Evolutionary conservation across 2,329 filamentous ascomycete genomes (phyloP), one percentile per base, ranked within the genome.

Genomic region (Byssoonygena ceratinophila): DNA sequence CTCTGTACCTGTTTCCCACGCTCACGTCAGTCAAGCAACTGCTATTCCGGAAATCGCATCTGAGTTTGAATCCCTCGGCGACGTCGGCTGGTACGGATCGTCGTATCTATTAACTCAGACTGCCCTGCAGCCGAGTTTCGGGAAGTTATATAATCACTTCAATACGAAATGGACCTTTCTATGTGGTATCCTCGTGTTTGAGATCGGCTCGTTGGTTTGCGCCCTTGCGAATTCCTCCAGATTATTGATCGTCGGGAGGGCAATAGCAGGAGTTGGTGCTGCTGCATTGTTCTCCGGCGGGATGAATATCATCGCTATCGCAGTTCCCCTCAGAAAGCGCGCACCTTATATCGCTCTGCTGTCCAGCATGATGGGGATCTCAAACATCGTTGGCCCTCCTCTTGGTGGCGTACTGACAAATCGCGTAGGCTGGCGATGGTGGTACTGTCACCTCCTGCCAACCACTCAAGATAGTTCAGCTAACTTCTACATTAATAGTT

Each of bases 91-190:
- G 66, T 69, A 68, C 58, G 66, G 60, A 3, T 62, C 59, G 8
- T 57, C 62, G 6, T 68, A 67, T 53, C 54, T 67, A 29, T 48
- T 68, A 25, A 63, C 64, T 2, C 57, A 54, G 34, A 58, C 58
- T 9, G 55, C 59, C 4, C 59, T 61, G 25, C 60, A 64, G 43
- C 63, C 63, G 8, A 40, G 63, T 16, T 62, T 59, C 36, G 71
- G 71, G 53, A 69, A 69, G 25, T 53, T 73, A n/a, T 73, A 72
- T 45, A 67, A 63, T 2, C 64, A 71, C 43, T 68, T 68, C 56
- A 63, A 64, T 6, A 64, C 68, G 3, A 70, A 72, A 58, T 65
- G 62, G 37, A 57, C 62, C 2, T 65, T 63, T 36, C 48, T 67
- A 6, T 20, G 49, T 27, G 58, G 57, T 9, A 57, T 68, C 2